Percentiles rank a stretch among this genome's conserved stretches.
phyloP scores from a whole-genome alignment of 148 eudicot genomes.

The Suaeda aralocaspica region DNA sequence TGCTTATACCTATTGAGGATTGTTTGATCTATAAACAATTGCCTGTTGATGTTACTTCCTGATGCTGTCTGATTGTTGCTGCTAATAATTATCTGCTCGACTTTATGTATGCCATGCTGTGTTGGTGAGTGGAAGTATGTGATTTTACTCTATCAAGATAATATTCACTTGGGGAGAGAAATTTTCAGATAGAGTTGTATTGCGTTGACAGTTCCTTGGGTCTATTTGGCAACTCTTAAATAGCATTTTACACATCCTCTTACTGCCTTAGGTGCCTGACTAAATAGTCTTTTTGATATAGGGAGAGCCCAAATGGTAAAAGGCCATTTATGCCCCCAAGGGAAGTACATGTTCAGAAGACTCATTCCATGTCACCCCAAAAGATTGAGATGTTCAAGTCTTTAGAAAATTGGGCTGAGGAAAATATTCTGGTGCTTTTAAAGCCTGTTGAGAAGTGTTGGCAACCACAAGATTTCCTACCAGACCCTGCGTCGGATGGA shows the following conservation, averaged over 20 bases:
- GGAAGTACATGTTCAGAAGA: conserved; percentile 37
- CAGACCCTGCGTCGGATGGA: conserved; percentile 37
- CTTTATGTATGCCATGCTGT: not conserved
- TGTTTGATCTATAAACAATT: not conserved
- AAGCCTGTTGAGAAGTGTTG: conserved; percentile 42
- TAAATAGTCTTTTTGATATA: conserved; percentile 12
- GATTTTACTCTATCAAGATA: not conserved
- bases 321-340: conserved; percentile 37
- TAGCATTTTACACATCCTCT: too few relatives aligned
- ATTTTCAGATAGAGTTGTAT: not conserved
- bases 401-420: conserved; percentile 43
- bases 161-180: not conserved
- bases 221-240: not conserved
- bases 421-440: conserved; percentile 34
- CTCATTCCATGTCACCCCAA: conserved; percentile 41
- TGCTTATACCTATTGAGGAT: not conserved
- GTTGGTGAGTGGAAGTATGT: not conserved
- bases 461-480: conserved; percentile 51
- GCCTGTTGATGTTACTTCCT: not conserved
- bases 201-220: not conserved
- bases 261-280: not conserved
- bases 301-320: conserved; percentile 25
- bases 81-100: not conserved
- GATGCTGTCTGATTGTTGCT: not conserved
- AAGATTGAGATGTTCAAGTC: conserved; percentile 45